These are phyloP conservation scores for Eimeria acervulina DNA, from an alignment of 169 alveolate species.

Conservation along the genomic window DNA sequence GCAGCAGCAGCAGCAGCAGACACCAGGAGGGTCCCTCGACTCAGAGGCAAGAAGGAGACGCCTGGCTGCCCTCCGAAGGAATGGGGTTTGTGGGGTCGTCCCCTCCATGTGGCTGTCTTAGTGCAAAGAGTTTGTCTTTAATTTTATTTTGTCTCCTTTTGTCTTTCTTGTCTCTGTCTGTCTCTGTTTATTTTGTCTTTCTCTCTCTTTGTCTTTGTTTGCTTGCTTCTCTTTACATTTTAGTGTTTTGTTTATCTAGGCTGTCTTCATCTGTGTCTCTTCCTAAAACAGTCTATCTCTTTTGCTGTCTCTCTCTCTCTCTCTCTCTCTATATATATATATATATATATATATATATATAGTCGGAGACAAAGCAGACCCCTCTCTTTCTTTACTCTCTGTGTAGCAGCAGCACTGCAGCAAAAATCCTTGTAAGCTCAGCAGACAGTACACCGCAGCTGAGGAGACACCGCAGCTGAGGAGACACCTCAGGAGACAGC, in stretches of 20 bases:
- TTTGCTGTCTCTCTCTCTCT: no score
- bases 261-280: neutral
- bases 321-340: no score
- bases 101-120: conserved; percentile 26
- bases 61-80: conserved; percentile 8
- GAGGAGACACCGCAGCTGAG: no score
- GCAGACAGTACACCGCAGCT: no score
- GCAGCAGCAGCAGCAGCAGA: neutral
- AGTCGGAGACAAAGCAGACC: no score
- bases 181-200: neutral
- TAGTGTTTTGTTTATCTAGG: no score
- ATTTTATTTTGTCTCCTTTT: neutral
- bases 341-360: no score
- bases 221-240: neutral
- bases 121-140: neutral
- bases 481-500: no score
- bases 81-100: conserved; percentile 27
- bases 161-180: neutral
- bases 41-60: neutral
- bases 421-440: no score
- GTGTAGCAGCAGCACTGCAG: no score
- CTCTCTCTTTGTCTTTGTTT: neutral
- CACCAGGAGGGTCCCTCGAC: no score
- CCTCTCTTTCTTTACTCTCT: no score
- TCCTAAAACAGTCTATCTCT: neutral